phyloP scores from a whole-genome alignment of 2,329 filamentous ascomycete genomes.

The Clarireedia monteithiana region DNA sequence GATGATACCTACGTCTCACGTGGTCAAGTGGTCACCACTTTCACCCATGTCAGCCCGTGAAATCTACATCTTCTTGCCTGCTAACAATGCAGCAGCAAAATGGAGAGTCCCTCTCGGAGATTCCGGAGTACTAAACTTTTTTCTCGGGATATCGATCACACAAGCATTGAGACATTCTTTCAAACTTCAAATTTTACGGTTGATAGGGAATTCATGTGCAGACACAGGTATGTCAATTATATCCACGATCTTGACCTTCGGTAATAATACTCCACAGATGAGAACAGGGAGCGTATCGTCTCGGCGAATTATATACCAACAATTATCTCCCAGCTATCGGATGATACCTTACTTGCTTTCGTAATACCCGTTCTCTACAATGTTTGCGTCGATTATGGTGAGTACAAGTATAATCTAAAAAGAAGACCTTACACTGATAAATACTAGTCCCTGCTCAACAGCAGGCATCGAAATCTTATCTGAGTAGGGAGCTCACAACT shows the following conservation, averaged over 20 bases:
- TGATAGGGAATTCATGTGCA: constrained; percentile 56
- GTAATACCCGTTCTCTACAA: constrained; percentile 55
- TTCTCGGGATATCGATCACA: constrained; percentile 39
- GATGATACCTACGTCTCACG: neutral
- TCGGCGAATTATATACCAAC: constrained; percentile 38
- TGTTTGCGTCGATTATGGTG: constrained; percentile 56
- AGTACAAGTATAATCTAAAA: constrained; percentile 16
- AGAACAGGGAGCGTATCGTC: constrained; percentile 50
- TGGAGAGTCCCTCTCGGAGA: constrained; percentile 51
- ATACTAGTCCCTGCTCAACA: constrained; percentile 43
- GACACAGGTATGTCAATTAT: constrained; percentile 40
- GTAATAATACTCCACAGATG: constrained; percentile 34
- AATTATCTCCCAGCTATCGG: constrained; percentile 40
- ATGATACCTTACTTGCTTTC: constrained; percentile 42
- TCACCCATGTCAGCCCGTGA: neutral
- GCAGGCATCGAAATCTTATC: constrained; percentile 43
- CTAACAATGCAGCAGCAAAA: constrained; percentile 34
- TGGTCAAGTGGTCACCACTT: neutral
- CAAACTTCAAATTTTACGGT: constrained; percentile 46
- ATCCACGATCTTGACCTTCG: neutral
- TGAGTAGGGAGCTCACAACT: constrained; percentile 42
- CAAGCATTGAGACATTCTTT: constrained; percentile 23
- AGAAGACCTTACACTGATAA: constrained; percentile 15
- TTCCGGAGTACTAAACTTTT: constrained; percentile 50
- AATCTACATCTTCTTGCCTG: neutral